Base-by-base conservation (phyloP, 1,284 basidiomycete species). In the Apiotrichum akiyoshidainum region DNA sequence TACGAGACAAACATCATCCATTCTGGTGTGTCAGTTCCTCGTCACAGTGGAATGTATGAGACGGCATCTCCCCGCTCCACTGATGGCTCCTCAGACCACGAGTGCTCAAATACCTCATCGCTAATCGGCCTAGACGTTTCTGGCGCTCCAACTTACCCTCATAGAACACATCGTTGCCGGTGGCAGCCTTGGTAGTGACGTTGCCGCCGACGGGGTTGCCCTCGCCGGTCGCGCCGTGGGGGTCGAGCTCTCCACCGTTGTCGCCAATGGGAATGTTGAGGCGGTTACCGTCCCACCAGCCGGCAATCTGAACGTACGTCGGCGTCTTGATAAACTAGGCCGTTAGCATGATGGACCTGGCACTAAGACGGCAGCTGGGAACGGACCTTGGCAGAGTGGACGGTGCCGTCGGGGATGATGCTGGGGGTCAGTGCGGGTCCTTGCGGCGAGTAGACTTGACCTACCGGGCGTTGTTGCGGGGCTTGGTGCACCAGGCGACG, bases 161-260 rank as follows among this genome's bases (percentile, higher is more conserved):
- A 76, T 82, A 82, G 59, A 74, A 72, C 33, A 80, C 80, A 54
- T 82, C 81, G 44, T 66, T 53, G 21, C 80, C 80, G 19, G 76
- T 75, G 37, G 79, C 70, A 14, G 31, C 16, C 70, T 81, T 81
- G 58, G 80, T 78, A 44, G 81, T 82, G 55, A 82, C 81, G 67
- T 82, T 81, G 45, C 81, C 81, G 52, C 81, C 81, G 55, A 81
- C 71, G 42, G 81, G 81, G 77, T 83, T 83, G 51, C 81, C 81
- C 66, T 74, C 67, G 64, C 71, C 73, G 35, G 71, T 74, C 11
- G 78, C 78, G 52, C 80, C 80, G 71, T 81, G 79, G 14, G 81
- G 79, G 72, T 81, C 80, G 45, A 81, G 76, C 68, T 81, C 80
- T 57, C 80, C 81, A 42, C 80, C 81, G 16, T 69, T 52, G 59